Evolutionary conservation across 2,329 filamentous ascomycete genomes (phyloP), one percentile per base, ranked within the genome.

Genomic region (Talaromyces pinophilus): DNA sequence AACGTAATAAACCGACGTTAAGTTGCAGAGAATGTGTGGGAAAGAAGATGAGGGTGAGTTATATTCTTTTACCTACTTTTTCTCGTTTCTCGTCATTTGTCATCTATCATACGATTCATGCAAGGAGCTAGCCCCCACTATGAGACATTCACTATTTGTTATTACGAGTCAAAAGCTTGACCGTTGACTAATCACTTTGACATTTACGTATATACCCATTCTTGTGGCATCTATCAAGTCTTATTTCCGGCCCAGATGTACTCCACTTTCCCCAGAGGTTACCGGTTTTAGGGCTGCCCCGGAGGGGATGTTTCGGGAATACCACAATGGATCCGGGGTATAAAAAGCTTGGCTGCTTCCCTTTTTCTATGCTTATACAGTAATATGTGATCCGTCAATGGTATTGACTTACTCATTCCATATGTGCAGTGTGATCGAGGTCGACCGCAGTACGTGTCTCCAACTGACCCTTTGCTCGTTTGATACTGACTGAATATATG

Each of bases 11-110:
- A 13, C 66, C 66, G 19, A 67, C 62, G 1, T 30, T 67, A 13
- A 67, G 66, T 50, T 67, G 66, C 33, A 61, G 60, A 38, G 66
- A 67, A 55, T 67, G 66, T 44, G 63, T 67, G 38, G 63, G 52
- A 17, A 67, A 65, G 63, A 66, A 67, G 63, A 66, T 67, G 50
- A 67, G 65, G 42, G 66, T 62, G 57, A 59, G 66, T 57, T 33
- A 4, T 33, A 5, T 62, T 33, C 22, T n/a, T 15, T 59, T 25
- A 13, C 2, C 35, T 38, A 28, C 17, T 60, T 3, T 10, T 42
- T 22, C 17, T 44, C 25, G 13, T 10, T 42, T 22, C 15, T 44
- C 25, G 2, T 30, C 13, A 30, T 44, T 38, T 38, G 11, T 38
- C 33, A 33, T 38, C 54, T 38, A 13, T 57, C 33, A 22, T 57